Evolutionary conservation across 2,329 filamentous ascomycete species (phyloP).

Genomic region (Lasiodiplodia citricola): DNA sequence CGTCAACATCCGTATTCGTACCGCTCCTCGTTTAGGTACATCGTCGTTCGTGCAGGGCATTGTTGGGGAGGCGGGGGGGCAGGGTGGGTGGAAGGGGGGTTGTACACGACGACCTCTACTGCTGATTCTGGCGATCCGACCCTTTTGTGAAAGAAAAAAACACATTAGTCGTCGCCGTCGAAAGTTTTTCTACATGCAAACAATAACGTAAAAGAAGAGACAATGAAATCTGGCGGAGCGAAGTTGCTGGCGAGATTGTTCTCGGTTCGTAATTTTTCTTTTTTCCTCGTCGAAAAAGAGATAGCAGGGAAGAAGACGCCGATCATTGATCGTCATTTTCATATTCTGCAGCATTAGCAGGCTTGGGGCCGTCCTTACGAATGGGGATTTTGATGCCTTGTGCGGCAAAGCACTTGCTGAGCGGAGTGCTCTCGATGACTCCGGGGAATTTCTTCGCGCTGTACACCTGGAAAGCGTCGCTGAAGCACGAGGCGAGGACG

Average conservation of each 20-base stretch:
- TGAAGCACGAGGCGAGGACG: conserved; percentile 84
- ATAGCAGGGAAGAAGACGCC: neutral
- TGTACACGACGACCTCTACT: neutral
- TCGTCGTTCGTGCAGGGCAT: conserved; percentile 8
- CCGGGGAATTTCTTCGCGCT: conserved; percentile 98
- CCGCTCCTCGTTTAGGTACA: conserved; percentile 5
- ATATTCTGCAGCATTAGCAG: conserved; percentile 49
- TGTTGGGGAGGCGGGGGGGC: neutral
- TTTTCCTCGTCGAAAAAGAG: neutral
- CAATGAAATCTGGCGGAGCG: neutral
- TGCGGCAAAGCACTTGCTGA: conserved; percentile 90
- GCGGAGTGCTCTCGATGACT: conserved; percentile 87
- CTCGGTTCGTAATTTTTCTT: neutral
- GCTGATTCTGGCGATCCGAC: conserved; percentile 2
- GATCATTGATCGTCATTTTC: conserved; percentile 45
- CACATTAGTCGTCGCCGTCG: conserved; percentile 22
- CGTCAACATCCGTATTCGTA: neutral
- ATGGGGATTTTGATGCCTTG: conserved; percentile 98
- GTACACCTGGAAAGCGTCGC: conserved; percentile 88
- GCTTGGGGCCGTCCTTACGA: conserved; percentile 75
- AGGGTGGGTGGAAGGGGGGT: neutral
- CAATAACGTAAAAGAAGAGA: neutral
- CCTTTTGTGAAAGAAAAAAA: conserved; percentile 8
- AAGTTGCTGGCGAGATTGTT: neutral
- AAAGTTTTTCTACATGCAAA: conserved; percentile 13